Conservation (phyloP, 257 asterid genomes). For the Coffea eugenioides region DNA sequence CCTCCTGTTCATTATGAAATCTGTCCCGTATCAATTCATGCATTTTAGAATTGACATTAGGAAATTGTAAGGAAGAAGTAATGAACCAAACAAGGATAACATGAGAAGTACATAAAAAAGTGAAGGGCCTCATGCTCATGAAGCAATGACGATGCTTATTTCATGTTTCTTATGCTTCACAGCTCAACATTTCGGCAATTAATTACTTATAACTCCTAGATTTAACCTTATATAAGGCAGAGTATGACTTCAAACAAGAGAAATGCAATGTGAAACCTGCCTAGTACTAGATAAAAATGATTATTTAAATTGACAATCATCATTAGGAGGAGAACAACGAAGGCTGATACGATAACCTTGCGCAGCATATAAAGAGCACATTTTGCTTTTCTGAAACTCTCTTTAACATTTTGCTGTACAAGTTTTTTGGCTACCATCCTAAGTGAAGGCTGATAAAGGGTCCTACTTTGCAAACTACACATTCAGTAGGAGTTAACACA, state of each 20-base stretch:
- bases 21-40: neutral
- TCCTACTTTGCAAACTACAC: neutral
- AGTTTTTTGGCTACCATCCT: neutral
- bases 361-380: neutral
- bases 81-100: neutral
- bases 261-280: neutral
- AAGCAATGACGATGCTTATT: neutral
- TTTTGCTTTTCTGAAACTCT: neutral
- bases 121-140: neutral
- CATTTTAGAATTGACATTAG: conserved; percentile 7
- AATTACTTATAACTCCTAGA: neutral
- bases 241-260: neutral
- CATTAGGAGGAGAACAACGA: neutral
- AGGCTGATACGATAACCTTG: neutral
- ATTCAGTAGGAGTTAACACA: neutral
- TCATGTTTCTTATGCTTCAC: neutral
- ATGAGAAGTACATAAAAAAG: neutral
- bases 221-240: neutral
- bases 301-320: neutral
- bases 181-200: neutral
- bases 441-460: neutral
- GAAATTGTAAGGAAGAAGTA: neutral
- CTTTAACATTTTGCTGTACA: neutral
- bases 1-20: conserved; percentile 16
- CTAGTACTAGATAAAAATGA: neutral